phyloP scores from a whole-genome alignment of 2,329 filamentous ascomycete species.

The Fusarium sp. region DNA sequence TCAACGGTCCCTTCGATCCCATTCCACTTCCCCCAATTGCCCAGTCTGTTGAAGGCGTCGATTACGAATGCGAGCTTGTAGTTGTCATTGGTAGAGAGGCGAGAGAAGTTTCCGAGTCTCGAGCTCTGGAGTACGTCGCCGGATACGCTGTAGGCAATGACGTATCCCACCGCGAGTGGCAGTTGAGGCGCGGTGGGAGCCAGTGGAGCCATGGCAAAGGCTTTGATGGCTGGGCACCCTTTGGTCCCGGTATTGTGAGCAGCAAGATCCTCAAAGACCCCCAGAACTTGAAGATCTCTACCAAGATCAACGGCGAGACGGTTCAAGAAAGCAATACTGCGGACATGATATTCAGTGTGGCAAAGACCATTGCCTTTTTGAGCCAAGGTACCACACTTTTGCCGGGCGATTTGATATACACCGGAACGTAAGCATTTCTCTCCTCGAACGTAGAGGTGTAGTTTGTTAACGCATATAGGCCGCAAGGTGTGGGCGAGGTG shows the following conservation, averaged over 20 bases:
- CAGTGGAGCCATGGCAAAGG: neutral
- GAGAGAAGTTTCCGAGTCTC: neutral
- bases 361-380: neutral
- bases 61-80: neutral
- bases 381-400: neutral
- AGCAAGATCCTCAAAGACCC: neutral
- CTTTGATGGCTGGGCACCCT: neutral
- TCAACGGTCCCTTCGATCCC: neutral
- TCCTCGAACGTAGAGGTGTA: no score
- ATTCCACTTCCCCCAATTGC: neutral
- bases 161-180: neutral
- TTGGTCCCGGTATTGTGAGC: neutral
- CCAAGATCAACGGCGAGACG: neutral
- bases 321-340: slow-evolving; percentile 1
- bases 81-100: neutral
- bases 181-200: neutral
- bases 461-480: neutral
- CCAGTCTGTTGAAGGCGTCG: neutral
- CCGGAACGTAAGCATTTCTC: neutral
- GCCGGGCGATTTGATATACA: neutral
- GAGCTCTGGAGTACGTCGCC: neutral
- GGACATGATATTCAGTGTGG: slow-evolving; percentile 1
- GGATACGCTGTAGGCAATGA: slow-evolving; percentile 1
- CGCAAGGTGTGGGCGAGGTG: neutral
- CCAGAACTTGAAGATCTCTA: neutral